Percentiles rank a stretch among this genome's conserved stretches.
These are phyloP conservation scores for Penicillium occitanis DNA, from an alignment of 2,329 filamentous ascomycete genomes.

Conservation along the genomic window DNA sequence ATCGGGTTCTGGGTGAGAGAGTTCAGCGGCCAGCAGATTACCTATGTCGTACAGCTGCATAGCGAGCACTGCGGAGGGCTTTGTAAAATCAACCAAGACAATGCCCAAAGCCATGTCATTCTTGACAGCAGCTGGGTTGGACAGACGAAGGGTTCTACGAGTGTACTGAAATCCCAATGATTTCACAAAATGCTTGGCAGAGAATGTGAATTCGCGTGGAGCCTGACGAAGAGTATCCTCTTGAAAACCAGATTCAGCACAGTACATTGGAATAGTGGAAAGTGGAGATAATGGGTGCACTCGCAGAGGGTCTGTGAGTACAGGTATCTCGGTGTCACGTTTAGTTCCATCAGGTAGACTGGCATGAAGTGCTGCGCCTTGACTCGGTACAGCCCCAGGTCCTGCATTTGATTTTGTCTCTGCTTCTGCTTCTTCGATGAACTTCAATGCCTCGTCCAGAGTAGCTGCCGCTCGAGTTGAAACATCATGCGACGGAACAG, in stretches of 20 bases:
- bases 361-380: background rate
- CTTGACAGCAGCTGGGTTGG: slow-evolving; percentile 27
- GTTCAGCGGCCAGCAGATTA: slow-evolving; percentile 22
- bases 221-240: slow-evolving; percentile 6
- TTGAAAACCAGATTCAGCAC: slow-evolving; percentile 21
- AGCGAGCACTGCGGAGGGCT: slow-evolving; percentile 24
- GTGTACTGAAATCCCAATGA: slow-evolving; percentile 21
- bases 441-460: background rate
- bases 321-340: background rate
- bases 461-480: slow-evolving; percentile 1
- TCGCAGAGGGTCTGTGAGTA: background rate
- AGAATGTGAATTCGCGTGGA: slow-evolving; percentile 22
- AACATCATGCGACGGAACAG: background rate
- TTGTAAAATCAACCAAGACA: slow-evolving; percentile 29
- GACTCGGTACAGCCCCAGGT: background rate
- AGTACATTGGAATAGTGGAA: slow-evolving; percentile 31
- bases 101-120: slow-evolving; percentile 29
- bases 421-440: slow-evolving; percentile 4
- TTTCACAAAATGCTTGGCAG: slow-evolving; percentile 25
- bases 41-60: slow-evolving; percentile 29
- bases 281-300: slow-evolving; percentile 26
- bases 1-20: slow-evolving; percentile 9
- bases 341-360: background rate
- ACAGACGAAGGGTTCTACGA: slow-evolving; percentile 19
- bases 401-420: background rate